Evolutionary conservation across 129 eudicot species (phyloP), one percentile per base, ranked within the genome.

Genomic region (Escallonia rubra): DNA sequence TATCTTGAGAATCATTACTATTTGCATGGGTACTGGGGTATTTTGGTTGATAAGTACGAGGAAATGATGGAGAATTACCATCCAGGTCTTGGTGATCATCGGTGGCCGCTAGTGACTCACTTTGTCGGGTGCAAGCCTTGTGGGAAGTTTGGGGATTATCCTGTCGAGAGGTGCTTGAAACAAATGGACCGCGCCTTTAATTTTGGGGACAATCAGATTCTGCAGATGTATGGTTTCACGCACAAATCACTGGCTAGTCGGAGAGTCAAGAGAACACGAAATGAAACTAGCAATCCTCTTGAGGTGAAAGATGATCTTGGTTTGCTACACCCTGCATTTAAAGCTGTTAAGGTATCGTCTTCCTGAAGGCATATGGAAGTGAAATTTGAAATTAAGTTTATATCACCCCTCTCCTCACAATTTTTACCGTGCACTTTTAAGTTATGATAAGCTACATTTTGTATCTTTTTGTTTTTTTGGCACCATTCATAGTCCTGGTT

Each of bases 91-190:
- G 97, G 97, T 61, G 97, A 90, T 80, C 91, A 90, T 55, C 56
- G 97, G 12, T 90, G 97, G 97, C 97, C 95, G 3, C 81, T 90
- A n/a, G 97, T 90, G 43, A 90, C 97, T 80, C 97, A 90, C 64
- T 90, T 90, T 76, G 97, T 90, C 73, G 97, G 97, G 16, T 90
- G 97, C 60, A 90, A 90, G 65, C 97, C 97, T 39, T 90, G 97
- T 78, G 91, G 79, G 60, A 90, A 90, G 68, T 86, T 87, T 12
- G 91, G 95, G 64, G 97, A 90, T 82, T 86, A 84, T 52, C 82
- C 95, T 0, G 97, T 90, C 12, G 97, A 90, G 78, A 84, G 95
- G 65, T 90, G 97, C 64, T 87, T 90, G 77, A 90, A 84, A 66
- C 97, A 90, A 63, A 90, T 90, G 97, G 95, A 90, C 43, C 86